Percentiles rank a stretch among this genome's conserved stretches.
Evolutionary conservation across 192 early-diverging fungal genomes (phyloP).

Genomic region (Mortierella claussenii): DNA sequence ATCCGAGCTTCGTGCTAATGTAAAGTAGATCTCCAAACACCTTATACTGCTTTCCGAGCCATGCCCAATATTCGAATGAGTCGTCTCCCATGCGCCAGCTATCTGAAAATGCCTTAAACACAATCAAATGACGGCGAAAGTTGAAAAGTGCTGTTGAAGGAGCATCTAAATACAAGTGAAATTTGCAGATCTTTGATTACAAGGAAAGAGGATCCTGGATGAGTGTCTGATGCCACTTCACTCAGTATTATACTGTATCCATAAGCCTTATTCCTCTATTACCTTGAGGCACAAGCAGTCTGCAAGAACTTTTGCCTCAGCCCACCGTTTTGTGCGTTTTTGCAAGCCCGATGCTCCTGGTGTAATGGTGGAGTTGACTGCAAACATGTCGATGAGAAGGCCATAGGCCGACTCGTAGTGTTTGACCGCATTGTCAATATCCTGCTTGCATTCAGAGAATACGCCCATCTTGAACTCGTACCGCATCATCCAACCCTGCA

Average conservation of each 20-base stretch:
- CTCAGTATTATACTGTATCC: too few species aligned
- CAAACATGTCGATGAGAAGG: conserved; percentile 72
- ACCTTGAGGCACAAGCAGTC: conserved; percentile 85
- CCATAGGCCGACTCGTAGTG: conserved; percentile 79
- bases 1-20: conserved; percentile 71
- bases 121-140: conserved; percentile 73
- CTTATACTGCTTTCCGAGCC: conserved; percentile 83
- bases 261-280: too few species aligned
- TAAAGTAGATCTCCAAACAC: conserved; percentile 85
- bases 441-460: conserved; percentile 72
- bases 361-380: conserved; percentile 58
- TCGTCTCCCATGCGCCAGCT: conserved; percentile 73
- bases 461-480: conserved; percentile 84
- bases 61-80: conserved; percentile 89
- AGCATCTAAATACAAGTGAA: conserved; percentile 74
- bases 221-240: too few species aligned
- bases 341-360: conserved; percentile 56
- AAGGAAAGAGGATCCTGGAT: too few species aligned
- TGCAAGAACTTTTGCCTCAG: conserved; percentile 74
- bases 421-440: conserved; percentile 66
- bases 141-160: conserved; percentile 76
- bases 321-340: conserved; percentile 72
- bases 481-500: conserved; percentile 79
- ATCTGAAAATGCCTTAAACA: conserved; percentile 68
- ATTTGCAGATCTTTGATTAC: conserved; percentile 85